Base-by-base conservation (phyloP, 208 protist species). In the Crithidia acanthocephali region DNA sequence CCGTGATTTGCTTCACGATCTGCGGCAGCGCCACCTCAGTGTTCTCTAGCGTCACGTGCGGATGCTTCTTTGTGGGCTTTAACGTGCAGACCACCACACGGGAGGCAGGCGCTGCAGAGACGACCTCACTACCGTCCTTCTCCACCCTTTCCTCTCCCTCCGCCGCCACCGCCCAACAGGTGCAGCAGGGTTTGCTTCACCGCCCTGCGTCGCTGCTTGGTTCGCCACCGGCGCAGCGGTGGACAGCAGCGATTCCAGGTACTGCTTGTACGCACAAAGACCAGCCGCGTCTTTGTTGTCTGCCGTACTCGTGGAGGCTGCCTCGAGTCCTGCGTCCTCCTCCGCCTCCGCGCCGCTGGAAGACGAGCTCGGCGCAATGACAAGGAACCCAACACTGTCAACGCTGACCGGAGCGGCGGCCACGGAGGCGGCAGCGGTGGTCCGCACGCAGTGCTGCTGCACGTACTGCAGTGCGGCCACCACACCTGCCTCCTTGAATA, bases 51-150 rank as follows among this genome's bases (percentile, higher is more conserved):
- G 45, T 62, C 0, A 78, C 33, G 13, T 45, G 51, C 11, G 78
- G 32, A 8, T 79, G 50, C n/a, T 89, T 83, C 68, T 95, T 95
- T 16, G 82, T 83, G 13, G 79, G 32, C 56, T 84, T 89, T n/a
- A 95, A 62, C 30, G 61, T 44, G 65, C 82, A 86, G 20, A 90
- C 51, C 0, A 72, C 75, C 15, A 93, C 81, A 9, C 71, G 69
- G n/a, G 84, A 76, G 23, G 25, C 13, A 0, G 55, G 2, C 30
- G 35, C 30, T 23, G 28, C 8, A 10, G 25, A 48, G 57, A 22
- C 67, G 33, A 23, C 33, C 28, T 68, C 50, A 40, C 27, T 35
- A 28, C 32, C 52, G 16, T 18, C 30, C 56, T 40, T 55, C 13
- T 27, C 37, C 13, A 50, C 59, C 0, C 13, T 40, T 8, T 64